Evolutionary conservation across 2,329 filamentous ascomycete genomes (phyloP).

Genomic region (Alternaria triticimaculans): DNA sequence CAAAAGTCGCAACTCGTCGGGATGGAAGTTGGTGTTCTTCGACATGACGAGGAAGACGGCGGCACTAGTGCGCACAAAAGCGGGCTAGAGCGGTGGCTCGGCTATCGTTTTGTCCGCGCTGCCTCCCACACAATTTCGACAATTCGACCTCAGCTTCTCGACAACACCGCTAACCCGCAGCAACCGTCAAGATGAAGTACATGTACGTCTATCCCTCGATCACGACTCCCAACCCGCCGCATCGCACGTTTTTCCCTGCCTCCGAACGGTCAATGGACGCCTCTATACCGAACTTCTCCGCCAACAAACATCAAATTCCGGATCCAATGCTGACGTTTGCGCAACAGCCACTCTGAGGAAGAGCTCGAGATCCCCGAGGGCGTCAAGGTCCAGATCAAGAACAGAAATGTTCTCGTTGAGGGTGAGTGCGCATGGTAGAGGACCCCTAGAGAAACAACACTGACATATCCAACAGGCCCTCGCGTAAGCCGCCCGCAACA

Average conservation of each 20-base stretch:
- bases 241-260: constrained; percentile 14
- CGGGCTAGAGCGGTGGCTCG: constrained; percentile 18
- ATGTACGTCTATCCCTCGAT: constrained; percentile 59
- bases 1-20: neutral
- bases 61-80: constrained; percentile 10
- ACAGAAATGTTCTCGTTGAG: constrained; percentile 94
- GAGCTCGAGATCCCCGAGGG: constrained; percentile 93
- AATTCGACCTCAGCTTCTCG: constrained; percentile 28
- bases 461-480: constrained; percentile 34
- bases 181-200: constrained; percentile 90
- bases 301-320: constrained; percentile 21
- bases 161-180: constrained; percentile 44
- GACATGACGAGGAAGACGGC: constrained; percentile 7
- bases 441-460: constrained; percentile 12
- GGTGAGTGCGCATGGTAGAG: constrained; percentile 68
- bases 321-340: constrained; percentile 40
- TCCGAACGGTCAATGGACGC: constrained; percentile 20
- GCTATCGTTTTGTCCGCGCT: constrained; percentile 23
- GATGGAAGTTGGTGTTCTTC: neutral
- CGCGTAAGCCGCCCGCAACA: constrained; percentile 35
- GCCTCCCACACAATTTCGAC: constrained; percentile 14
- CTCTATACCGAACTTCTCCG: constrained; percentile 15
- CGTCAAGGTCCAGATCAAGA: constrained; percentile 98
- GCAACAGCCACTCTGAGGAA: constrained; percentile 82
- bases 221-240: constrained; percentile 18